Evolutionary conservation across 2,329 filamentous ascomycete genomes (phyloP).

Genomic region (Monosporascus sp.): DNA sequence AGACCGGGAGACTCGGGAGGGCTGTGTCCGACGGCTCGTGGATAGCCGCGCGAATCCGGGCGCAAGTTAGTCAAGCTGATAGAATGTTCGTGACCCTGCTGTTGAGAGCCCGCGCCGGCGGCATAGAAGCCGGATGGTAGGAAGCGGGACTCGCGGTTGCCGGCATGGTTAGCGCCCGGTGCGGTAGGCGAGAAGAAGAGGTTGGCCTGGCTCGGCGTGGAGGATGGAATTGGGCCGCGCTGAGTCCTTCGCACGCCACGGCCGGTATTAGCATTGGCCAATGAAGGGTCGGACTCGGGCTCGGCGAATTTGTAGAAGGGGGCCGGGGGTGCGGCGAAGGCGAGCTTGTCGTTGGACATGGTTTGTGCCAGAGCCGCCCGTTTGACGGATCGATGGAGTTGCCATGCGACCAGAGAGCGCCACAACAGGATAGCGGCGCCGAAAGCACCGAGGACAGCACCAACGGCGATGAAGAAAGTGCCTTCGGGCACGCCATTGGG

Average conservation of each 20-base stretch:
- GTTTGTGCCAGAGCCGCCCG: slow-evolving; percentile 75
- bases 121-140: slow-evolving; percentile 91
- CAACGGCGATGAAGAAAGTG: slow-evolving; percentile 93
- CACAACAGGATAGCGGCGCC: slow-evolving; percentile 78
- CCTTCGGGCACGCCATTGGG: slow-evolving; percentile 81
- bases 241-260: slow-evolving; percentile 48
- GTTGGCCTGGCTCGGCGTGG: slow-evolving; percentile 59
- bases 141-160: slow-evolving; percentile 70
- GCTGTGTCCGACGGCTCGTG: slow-evolving; percentile 43
- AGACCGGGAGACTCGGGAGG: slow-evolving; percentile 62
- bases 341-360: slow-evolving; percentile 63
- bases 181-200: slow-evolving; percentile 97
- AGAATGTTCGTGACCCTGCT: slow-evolving; percentile 43
- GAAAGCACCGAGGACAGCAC: slow-evolving; percentile 79
- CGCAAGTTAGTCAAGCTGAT: slow-evolving; percentile 59
- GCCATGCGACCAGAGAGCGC: slow-evolving; percentile 83
- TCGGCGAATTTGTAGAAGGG: slow-evolving; percentile 63
- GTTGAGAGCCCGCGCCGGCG: slow-evolving; percentile 52
- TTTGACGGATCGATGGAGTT: slow-evolving; percentile 86
- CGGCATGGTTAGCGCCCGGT: slow-evolving; percentile 47
- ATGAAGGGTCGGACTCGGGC: slow-evolving; percentile 49
- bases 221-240: slow-evolving; percentile 48
- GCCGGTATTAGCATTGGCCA: slow-evolving; percentile 41
- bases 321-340: slow-evolving; percentile 53
- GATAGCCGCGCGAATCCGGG: slow-evolving; percentile 52